Percentiles rank a stretch among this genome's conserved stretches.
These are phyloP conservation scores for Solanum hybrid DNA, from an alignment of 305 asterid genomes.

Conservation along the genomic window DNA sequence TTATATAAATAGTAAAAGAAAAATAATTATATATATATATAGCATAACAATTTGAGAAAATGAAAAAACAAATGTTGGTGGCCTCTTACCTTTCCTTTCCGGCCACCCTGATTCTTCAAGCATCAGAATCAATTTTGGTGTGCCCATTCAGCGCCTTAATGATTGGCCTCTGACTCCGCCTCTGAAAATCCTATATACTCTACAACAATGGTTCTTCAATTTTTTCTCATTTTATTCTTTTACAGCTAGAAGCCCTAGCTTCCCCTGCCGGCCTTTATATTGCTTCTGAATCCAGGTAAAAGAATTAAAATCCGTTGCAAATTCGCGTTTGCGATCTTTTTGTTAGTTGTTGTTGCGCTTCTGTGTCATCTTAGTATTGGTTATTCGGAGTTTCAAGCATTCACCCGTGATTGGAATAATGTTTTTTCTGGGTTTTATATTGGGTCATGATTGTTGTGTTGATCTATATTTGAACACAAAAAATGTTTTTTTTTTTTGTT, in stretches of 20 bases:
- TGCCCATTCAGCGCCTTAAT: not conserved
- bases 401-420: not conserved
- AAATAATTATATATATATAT: no score
- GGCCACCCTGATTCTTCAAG: not conserved
- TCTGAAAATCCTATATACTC: not conserved
- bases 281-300: not conserved
- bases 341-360: not conserved
- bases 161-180: not conserved
- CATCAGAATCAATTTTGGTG: not conserved
- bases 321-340: not conserved
- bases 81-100: not conserved
- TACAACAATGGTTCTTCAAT: not conserved
- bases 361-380: not conserved
- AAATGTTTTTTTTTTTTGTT: not conserved
- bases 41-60: not conserved
- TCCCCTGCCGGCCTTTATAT: not conserved
- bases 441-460: not conserved
- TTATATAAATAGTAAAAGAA: not conserved
- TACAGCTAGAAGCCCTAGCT: not conserved
- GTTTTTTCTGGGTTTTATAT: not conserved
- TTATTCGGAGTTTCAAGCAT: not conserved
- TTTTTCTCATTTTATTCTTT: not conserved
- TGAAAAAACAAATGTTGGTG: not conserved
- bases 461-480: not conserved
- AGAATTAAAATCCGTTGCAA: not conserved